A percentile compares a stretch with the other conserved stretches of the same genome.
These are phyloP conservation scores for Cruciata laevipes DNA, from an alignment of 257 asterid genomes.

Conservation along the genomic window DNA sequence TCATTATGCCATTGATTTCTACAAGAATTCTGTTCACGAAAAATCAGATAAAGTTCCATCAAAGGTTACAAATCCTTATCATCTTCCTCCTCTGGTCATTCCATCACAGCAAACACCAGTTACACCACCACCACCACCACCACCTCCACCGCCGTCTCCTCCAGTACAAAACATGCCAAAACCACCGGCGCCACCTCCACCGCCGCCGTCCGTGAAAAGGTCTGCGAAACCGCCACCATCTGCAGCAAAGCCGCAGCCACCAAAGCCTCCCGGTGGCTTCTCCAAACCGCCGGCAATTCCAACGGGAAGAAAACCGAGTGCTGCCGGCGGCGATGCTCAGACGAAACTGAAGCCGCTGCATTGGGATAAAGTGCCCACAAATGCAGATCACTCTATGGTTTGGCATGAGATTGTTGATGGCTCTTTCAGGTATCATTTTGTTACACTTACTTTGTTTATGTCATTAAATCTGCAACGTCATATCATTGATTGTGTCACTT, in stretches of 20 bases:
- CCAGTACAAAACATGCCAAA: constrained; percentile 12
- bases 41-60: constrained; percentile 2
- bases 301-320: constrained; percentile 20
- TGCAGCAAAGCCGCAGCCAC: constrained; percentile 29
- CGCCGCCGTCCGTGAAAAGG: constrained; percentile 32
- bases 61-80: constrained; percentile 1
- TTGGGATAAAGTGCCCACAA: constrained; percentile 81
- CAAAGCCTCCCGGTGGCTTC: constrained; percentile 12
- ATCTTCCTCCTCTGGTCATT: constrained; percentile 20
- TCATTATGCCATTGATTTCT: constrained; percentile 1
- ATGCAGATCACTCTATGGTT: constrained; percentile 78
- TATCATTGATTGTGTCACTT: neutral
- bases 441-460: neutral
- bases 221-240: constrained; percentile 17
- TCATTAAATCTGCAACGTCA: neutral
- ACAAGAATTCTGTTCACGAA: neutral
- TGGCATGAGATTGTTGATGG: constrained; percentile 82
- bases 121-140: constrained; percentile 22
- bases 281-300: constrained; percentile 41
- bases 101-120: constrained; percentile 16
- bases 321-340: constrained; percentile 20
- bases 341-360: constrained; percentile 67
- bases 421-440: constrained; percentile 52
- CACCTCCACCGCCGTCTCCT: constrained; percentile 32
- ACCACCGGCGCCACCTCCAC: constrained; percentile 26